These are phyloP conservation scores for Geosiphon pyriformis DNA, from an alignment of 192 early-diverging fungal genomes.

Conservation along the genomic window DNA sequence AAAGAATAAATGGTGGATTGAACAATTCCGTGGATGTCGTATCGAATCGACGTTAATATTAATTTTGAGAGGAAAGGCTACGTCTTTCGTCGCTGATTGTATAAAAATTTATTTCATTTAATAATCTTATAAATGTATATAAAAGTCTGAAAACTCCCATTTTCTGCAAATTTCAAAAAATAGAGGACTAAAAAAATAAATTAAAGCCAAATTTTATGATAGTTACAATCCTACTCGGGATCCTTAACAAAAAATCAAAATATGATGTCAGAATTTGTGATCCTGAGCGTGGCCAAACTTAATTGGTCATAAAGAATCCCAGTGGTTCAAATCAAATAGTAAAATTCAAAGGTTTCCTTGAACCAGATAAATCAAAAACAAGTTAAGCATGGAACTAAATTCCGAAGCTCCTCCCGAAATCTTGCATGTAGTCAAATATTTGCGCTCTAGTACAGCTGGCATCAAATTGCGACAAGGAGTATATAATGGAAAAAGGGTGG, in stretches of 20 bases:
- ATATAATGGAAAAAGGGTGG: constrained; percentile 84
- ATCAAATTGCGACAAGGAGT: constrained; percentile 80
- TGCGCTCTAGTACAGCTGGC: constrained; percentile 65
- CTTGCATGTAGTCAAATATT: constrained; percentile 64
- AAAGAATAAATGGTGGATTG: constrained; percentile 5
- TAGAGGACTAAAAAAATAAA: too few species aligned
- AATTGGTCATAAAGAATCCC: background rate
- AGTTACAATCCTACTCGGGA: too few species aligned
- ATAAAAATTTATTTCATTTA: too few species aligned
- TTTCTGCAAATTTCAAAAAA: too few species aligned
- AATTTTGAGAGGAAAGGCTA: background rate
- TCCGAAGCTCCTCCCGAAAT: constrained; percentile 3
- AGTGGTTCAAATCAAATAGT: background rate
- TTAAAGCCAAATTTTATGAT: background rate
- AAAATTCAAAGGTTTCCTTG: too few species aligned
- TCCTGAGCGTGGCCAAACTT: background rate
- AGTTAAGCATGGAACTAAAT: background rate
- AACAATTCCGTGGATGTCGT: background rate
- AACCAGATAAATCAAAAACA: background rate
- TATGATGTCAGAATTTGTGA: background rate
- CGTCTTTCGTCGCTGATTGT: too few species aligned
- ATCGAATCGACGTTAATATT: background rate
- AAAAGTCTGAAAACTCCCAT: too few species aligned
- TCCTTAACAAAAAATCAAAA: background rate
- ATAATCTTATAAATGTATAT: too few species aligned